phyloP scores from a whole-genome alignment of 805 yeast species.

The Priceomyces medius region DNA sequence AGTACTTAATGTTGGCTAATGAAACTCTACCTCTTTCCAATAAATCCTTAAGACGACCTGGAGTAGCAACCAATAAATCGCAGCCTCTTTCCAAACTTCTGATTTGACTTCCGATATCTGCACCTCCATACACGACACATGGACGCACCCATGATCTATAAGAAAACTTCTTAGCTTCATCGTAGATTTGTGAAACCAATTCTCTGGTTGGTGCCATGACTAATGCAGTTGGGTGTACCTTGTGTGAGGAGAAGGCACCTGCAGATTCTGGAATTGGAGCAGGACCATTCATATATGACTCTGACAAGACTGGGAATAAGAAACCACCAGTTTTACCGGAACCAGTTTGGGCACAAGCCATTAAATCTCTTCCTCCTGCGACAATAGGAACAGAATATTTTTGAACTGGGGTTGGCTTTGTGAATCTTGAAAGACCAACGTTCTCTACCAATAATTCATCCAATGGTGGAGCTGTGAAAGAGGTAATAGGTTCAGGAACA shows the following conservation, averaged over 20 bases:
- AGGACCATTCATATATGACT: constrained; percentile 88
- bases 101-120: constrained; percentile 85
- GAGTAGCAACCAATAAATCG: constrained; percentile 95
- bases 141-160: constrained; percentile 99
- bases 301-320: constrained; percentile 94
- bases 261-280: constrained; percentile 50
- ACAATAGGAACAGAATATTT: constrained; percentile 92
- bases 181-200: constrained; percentile 93
- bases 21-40: constrained; percentile 94
- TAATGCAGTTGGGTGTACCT: constrained; percentile 91
- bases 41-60: constrained; percentile 97
- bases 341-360: constrained; percentile 99
- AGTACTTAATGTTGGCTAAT: constrained; percentile 82
- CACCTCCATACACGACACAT: constrained; percentile 97
- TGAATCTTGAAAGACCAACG: constrained; percentile 83
- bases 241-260: constrained; percentile 60
- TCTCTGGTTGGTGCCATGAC: constrained; percentile 99
- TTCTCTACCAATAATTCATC: constrained; percentile 83
- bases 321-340: constrained; percentile 99
- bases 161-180: constrained; percentile 91
- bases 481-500: constrained; percentile 89
- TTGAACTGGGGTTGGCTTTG: constrained; percentile 95
- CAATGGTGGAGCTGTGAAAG: constrained; percentile 90
- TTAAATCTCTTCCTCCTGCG: constrained; percentile 83
- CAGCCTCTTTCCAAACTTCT: constrained; percentile 90